Percentiles rank a stretch among this genome's conserved stretches.
phyloP scores from a whole-genome alignment of 2,329 filamentous ascomycete species.

The Colletotrichum cordylinicola region DNA sequence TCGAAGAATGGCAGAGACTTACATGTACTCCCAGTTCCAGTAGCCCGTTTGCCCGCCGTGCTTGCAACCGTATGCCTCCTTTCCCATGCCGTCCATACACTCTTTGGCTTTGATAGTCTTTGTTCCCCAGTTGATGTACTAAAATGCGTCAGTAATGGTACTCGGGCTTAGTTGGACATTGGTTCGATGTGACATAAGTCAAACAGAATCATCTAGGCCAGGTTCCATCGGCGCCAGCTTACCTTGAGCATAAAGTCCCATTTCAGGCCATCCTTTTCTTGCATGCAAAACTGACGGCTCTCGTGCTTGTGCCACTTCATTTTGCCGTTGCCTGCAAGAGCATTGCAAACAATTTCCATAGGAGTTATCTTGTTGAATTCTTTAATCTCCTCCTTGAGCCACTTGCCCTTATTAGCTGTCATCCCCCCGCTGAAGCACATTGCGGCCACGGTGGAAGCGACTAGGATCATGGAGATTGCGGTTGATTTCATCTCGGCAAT shows the following conservation, averaged over 20 bases:
- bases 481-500: background rate
- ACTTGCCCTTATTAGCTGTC: background rate
- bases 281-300: background rate
- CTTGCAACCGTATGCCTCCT: background rate
- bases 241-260: background rate
- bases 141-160: background rate
- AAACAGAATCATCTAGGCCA: background rate
- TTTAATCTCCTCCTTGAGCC: background rate
- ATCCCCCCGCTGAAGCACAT: background rate
- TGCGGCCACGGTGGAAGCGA: background rate
- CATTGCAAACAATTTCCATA: background rate
- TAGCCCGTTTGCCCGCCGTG: background rate
- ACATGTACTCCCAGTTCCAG: background rate
- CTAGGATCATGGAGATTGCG: background rate
- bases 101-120: background rate
- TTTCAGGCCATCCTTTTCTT: background rate
- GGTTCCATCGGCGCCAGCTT: background rate
- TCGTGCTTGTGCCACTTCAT: background rate
- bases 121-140: background rate
- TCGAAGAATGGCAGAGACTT: background rate
- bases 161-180: background rate
- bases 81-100: background rate
- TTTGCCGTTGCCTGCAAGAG: background rate
- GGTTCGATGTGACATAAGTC: background rate
- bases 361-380: background rate